Percentiles rank a stretch among this genome's conserved stretches.
Conservation (phyloP, 768 basidiomycete species). For the Fistulinella prunicolor region DNA sequence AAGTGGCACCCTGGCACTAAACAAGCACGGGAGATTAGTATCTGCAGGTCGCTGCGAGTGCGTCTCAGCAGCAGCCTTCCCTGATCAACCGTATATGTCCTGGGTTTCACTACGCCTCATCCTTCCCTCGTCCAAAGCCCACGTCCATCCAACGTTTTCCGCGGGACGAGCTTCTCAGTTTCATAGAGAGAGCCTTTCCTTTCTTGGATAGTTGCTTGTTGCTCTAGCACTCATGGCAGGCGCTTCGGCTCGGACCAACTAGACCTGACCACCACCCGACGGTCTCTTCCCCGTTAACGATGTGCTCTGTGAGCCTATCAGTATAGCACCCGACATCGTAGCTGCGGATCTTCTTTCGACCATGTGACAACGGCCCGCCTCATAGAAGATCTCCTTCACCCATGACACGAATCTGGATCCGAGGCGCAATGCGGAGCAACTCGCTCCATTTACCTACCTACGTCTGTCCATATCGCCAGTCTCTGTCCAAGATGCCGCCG, state of each 20-base stretch:
- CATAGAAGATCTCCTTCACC: background rate
- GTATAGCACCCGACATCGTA: background rate
- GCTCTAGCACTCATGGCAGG: background rate
- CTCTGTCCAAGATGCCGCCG: background rate
- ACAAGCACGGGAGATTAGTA: background rate
- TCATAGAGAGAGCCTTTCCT: background rate
- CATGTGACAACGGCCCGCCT: background rate
- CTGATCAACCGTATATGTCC: background rate
- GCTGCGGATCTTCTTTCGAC: slow-evolving; percentile 1
- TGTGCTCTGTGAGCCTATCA: too few species aligned
- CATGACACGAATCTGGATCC: too few species aligned
- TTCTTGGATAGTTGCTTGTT: background rate
- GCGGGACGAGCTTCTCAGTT: background rate
- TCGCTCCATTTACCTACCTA: background rate
- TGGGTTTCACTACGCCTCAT: background rate
- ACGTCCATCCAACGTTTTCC: background rate
- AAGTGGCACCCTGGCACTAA: background rate
- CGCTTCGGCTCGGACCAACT: background rate
- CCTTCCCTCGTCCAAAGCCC: background rate
- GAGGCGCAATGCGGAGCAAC: too few species aligned
- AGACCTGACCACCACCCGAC: too few species aligned
- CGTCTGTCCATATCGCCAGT: background rate
- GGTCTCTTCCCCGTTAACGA: background rate
- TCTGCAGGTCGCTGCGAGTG: background rate
- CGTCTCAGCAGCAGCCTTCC: background rate